Conservation (phyloP, 176 grass and related monocot species). For the Eragrostis curvula region DNA sequence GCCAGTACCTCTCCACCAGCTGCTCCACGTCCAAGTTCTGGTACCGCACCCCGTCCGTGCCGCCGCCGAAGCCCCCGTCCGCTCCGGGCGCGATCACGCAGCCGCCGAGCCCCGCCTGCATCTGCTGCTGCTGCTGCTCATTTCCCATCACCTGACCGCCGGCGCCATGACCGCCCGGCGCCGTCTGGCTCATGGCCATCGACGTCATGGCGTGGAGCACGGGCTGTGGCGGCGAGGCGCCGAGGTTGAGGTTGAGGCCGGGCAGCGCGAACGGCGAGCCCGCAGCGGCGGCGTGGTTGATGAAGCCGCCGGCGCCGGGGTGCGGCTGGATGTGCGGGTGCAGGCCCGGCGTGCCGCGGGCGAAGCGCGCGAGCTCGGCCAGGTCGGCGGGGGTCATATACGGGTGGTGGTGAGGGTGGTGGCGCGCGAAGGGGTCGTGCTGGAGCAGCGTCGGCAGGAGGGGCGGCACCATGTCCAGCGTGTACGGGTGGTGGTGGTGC, state of each 20-base stretch:
- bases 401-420: constrained; percentile 32
- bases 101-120: constrained; percentile 9
- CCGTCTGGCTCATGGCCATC: constrained; percentile 34
- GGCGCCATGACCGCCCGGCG: neutral
- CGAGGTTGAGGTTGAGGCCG: constrained; percentile 70
- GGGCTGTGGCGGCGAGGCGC: neutral
- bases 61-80: constrained; percentile 35
- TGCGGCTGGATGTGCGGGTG: constrained; percentile 77
- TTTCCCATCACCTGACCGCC: constrained; percentile 1
- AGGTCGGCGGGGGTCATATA: constrained; percentile 55
- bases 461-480: constrained; percentile 57
- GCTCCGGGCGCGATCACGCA: constrained; percentile 31
- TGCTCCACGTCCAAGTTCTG: constrained; percentile 67
- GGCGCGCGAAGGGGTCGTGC: constrained; percentile 50
- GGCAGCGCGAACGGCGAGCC: constrained; percentile 51
- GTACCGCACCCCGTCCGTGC: constrained; percentile 40
- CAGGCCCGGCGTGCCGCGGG: constrained; percentile 56
- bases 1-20: constrained; percentile 77
- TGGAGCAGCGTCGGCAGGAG: constrained; percentile 51
- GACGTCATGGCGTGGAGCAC: constrained; percentile 34
- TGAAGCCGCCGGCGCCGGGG: constrained; percentile 33
- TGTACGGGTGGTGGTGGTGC: constrained; percentile 63
- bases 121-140: constrained; percentile 32
- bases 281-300: neutral
- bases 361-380: constrained; percentile 65